phyloP scores from a whole-genome alignment of 345 rosid species.

The Sonneratia alba region DNA sequence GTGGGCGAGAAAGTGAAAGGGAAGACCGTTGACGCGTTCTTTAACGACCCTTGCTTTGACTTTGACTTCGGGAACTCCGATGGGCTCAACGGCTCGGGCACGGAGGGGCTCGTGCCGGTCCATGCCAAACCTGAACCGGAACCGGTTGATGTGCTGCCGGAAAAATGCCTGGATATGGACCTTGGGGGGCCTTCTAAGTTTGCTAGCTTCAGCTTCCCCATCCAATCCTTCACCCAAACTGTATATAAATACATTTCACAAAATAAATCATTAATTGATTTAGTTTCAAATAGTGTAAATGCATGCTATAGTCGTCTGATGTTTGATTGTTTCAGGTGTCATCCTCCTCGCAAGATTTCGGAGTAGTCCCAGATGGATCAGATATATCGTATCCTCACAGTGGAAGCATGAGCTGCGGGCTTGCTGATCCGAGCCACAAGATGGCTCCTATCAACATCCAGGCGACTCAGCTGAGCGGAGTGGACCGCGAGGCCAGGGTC shows the following conservation, averaged over 20 bases:
- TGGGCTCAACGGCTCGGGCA: conserved; percentile 1
- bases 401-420: conserved; percentile 3
- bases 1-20: no score
- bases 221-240: conserved; percentile 25
- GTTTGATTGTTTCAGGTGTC: conserved; percentile 20
- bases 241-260: conserved; percentile 9
- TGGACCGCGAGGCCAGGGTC: conserved; percentile 32
- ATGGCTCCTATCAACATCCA: neutral
- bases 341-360: conserved; percentile 26
- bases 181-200: conserved; percentile 22
- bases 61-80: conserved; percentile 5
- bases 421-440: neutral
- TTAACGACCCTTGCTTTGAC: no score
- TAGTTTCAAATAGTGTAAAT: neutral
- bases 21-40: no score
- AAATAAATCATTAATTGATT: neutral
- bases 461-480: conserved; percentile 14
- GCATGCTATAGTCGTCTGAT: neutral
- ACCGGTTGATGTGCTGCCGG: neutral
- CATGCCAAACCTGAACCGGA: conserved; percentile 12
- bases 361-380: conserved; percentile 32
- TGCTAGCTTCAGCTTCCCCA: conserved; percentile 17
- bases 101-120: conserved; percentile 22
- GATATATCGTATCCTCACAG: conserved; percentile 7
- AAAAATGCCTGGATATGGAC: conserved; percentile 19